Evolutionary conservation across 1,284 basidiomycete genomes (phyloP).

Genomic region (Vanrija humicola): DNA sequence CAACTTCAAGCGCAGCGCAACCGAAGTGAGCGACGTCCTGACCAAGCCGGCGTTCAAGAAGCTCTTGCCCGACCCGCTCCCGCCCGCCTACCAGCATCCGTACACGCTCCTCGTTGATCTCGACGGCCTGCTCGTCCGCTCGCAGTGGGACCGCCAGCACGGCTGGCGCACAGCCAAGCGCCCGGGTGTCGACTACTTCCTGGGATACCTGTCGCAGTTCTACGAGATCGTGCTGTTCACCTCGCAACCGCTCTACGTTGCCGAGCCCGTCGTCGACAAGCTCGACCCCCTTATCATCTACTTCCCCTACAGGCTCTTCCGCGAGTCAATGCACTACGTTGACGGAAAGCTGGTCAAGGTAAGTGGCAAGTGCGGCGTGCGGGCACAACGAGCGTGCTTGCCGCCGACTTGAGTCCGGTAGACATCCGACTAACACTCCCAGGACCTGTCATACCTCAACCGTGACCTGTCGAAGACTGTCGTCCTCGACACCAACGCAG

Average conservation of each 20-base stretch:
- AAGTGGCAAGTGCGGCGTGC: slow-evolving; percentile 44
- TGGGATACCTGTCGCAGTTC: slow-evolving; percentile 93
- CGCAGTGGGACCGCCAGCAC: slow-evolving; percentile 84
- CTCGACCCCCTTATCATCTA: slow-evolving; percentile 90
- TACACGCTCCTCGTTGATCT: slow-evolving; percentile 89
- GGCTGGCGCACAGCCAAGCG: slow-evolving; percentile 91
- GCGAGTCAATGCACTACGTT: slow-evolving; percentile 77
- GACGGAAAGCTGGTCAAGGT: slow-evolving; percentile 74
- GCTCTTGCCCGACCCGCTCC: slow-evolving; percentile 81
- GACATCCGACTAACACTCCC: slow-evolving; percentile 21
- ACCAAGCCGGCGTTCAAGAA: slow-evolving; percentile 89
- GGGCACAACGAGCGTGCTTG: neutral
- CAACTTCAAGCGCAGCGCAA: slow-evolving; percentile 28
- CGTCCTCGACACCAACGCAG: slow-evolving; percentile 76
- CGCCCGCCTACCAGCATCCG: slow-evolving; percentile 78
- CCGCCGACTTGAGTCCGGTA: too few species aligned
- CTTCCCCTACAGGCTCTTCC: slow-evolving; percentile 83
- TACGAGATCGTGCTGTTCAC: slow-evolving; percentile 98
- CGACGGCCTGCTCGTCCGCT: slow-evolving; percentile 87
- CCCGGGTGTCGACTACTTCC: slow-evolving; percentile 95
- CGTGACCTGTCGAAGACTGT: slow-evolving; percentile 89
- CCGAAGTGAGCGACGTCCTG: slow-evolving; percentile 55
- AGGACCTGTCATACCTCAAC: slow-evolving; percentile 83
- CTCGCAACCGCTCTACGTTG: slow-evolving; percentile 83
- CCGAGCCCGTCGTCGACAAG: slow-evolving; percentile 84